Base-by-base conservation (phyloP, 192 early-diverging fungal species). In the Coemansia sp. region DNA sequence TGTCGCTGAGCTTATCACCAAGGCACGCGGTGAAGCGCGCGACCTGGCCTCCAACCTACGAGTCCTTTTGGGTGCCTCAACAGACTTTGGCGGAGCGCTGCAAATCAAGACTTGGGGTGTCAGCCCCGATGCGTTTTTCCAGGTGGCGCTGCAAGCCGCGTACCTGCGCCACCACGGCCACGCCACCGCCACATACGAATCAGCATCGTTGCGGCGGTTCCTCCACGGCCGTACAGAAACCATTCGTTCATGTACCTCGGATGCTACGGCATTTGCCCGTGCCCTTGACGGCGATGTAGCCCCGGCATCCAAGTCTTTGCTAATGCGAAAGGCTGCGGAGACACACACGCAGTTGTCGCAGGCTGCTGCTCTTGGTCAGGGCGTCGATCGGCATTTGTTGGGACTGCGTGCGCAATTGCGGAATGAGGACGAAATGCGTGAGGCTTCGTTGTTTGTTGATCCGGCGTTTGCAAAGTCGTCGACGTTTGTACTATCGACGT, bases 211-310 rank as follows among this genome's bases (percentile, higher is more conserved):
- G 30, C 85, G 91, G 16, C 51, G 75, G 32, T 92, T 92, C 82
- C 74, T 85, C 55, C 90, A 91, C 50, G 96, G 96, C 5, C 87
- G 96, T 48, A 98, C 96, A 22, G 96, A 98, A 73, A 98, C 95
- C 33, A 91, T 90, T 22, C 87, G 96, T 11, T 89, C 90, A 48
- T 89, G 89, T 68, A 90, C 91, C 12, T 67, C 71, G 6, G 95
- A 97, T 14, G 87, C 87, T 49, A 81, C 89, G 72, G 90, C 82
- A 0, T 98, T 96, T 74, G 87, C 86, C 28, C 77, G 85, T 20
- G 83, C 84, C 4, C 90, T 94, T 55, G 88, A 94, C 75, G 87
- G 87, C 66, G 71, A 86, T 50, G 61, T 67, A 36, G 18, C 77
- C 30, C 40, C 71, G 40, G 6, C 49, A 5, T 63, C 77, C 30